These are phyloP conservation scores for Lithospermum erythrorhizon DNA, from an alignment of 257 asterid species.

Conservation along the genomic window DNA sequence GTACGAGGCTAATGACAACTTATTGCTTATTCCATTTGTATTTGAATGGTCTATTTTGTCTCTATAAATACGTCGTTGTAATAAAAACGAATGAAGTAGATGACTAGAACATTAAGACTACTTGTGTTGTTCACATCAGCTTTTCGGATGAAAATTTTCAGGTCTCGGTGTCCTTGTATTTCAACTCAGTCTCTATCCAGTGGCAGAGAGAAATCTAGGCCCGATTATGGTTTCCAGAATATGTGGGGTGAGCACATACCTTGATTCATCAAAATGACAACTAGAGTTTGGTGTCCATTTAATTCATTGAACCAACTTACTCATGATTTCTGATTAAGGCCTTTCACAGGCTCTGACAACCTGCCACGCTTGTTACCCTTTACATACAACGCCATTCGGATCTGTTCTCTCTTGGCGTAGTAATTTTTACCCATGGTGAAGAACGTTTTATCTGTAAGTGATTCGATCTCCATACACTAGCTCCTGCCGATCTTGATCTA, in stretches of 20 bases:
- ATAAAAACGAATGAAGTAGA: no score
- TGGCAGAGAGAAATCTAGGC: conserved; percentile 1
- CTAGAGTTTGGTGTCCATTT: conserved; percentile 29
- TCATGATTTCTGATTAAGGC: no score
- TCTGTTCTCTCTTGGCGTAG: conserved; percentile 33
- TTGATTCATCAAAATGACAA: neutral
- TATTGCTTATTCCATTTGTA: neutral
- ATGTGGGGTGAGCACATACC: neutral
- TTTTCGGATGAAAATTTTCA: neutral
- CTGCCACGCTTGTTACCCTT: conserved; percentile 12
- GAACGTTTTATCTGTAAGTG: conserved; percentile 59
- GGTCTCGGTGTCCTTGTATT: neutral
- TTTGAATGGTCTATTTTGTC: neutral
- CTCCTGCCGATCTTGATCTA: neutral
- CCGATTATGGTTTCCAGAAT: conserved; percentile 1
- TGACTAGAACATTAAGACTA: no score
- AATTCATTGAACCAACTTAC: conserved; percentile 27
- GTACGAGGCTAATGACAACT: conserved; percentile 15
- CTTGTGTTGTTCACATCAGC: neutral
- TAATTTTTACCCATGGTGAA: conserved; percentile 50
- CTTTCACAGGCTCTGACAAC: no score
- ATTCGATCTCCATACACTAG: neutral
- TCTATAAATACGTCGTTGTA: no score
- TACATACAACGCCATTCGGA: conserved; percentile 61
- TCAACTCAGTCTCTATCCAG: neutral